Base-by-base conservation (phyloP, 352 stramenopile species). In the Albugo laibachii region DNA sequence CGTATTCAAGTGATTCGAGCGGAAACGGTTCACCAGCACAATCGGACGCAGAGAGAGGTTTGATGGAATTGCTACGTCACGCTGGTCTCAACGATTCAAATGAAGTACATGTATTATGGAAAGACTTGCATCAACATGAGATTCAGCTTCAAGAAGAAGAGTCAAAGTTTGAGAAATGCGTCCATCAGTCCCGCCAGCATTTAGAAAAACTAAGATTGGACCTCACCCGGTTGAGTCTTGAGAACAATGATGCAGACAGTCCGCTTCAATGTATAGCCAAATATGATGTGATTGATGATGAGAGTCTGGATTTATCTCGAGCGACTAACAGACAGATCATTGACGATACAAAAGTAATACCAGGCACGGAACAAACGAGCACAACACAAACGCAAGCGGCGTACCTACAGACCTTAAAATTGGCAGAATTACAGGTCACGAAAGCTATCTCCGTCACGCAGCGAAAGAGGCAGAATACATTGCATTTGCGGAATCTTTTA, bases 1-100 rank as follows among this genome's bases (percentile, higher is more conserved):
- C 76, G 16, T 88, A 85, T 42, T 48, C 83, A n/a, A 71, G 72
- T 1, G 79, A 69, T 35, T 58, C 66, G 18, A 84, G 68, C 59
- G 79, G 76, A 45, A 72, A 84, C 45, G 72, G 85, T 40, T 31
- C 24, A 31, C 24, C 24, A 31, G 24, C 24, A 31, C 8, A 31
- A 3, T 8, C 24, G 3, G 24, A 31, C 8, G 24, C 24, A 31
- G 24, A 31, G 24, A 31, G 24, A 31, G 75, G 72, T 10, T 59
- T 88, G 42, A 47, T 88, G 16, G 75, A 73, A 0, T 60, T 74
- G 0, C 54, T 88, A 37, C 72, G 75, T 5, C 75, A 84, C 36
- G 75, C 83, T 12, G 75, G 75, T 13, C 79, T 85, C 54, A 85
- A 85, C 63, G 68, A 74, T 36, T 69, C 68, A 11, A 73, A 88